Percentiles rank a stretch among this genome's conserved stretches.
Conservation (phyloP, 768 basidiomycete species). For the Trametes cingulata region DNA sequence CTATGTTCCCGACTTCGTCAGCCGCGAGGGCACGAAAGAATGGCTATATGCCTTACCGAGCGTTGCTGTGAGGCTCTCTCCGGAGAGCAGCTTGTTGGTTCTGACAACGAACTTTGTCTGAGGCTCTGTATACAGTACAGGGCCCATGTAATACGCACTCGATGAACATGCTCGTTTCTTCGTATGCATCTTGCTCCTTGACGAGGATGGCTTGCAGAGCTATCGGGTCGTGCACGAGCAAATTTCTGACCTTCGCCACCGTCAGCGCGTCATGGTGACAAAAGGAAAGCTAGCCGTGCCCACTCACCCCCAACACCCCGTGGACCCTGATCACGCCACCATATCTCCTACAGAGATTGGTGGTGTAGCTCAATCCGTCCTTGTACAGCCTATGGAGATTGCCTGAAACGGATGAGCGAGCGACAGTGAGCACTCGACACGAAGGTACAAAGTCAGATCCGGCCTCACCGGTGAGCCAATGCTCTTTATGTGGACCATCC, state of each 20-base stretch:
- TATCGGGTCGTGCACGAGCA: slow-evolving; percentile 27
- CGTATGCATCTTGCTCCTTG: slow-evolving; percentile 22
- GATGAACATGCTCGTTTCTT: slow-evolving; percentile 21
- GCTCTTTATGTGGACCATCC: slow-evolving; percentile 35
- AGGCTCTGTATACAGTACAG: too few species aligned
- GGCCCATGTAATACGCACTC: slow-evolving; percentile 11
- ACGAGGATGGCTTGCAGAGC: slow-evolving; percentile 24
- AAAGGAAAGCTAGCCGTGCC: too few species aligned
- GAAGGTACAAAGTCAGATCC: too few species aligned
- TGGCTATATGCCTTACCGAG: slow-evolving; percentile 28
- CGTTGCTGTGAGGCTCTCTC: slow-evolving; percentile 39
- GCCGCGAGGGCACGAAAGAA: neutral
- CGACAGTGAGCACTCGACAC: neutral
- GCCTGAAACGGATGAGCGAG: slow-evolving; percentile 28
- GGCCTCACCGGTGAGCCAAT: slow-evolving; percentile 36
- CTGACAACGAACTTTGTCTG: neutral
- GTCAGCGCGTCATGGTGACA: too few species aligned
- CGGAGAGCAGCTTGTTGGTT: slow-evolving; percentile 35
- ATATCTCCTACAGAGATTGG: slow-evolving; percentile 32
- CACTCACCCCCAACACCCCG: slow-evolving; percentile 36
- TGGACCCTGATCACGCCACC: slow-evolving; percentile 39
- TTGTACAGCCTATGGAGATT: slow-evolving; percentile 35
- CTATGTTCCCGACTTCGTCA: slow-evolving; percentile 2
- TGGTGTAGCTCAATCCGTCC: slow-evolving; percentile 37
- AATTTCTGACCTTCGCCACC: slow-evolving; percentile 14